phyloP scores from a whole-genome alignment of 177 flowering plant species.

The Telopea speciosissima region DNA sequence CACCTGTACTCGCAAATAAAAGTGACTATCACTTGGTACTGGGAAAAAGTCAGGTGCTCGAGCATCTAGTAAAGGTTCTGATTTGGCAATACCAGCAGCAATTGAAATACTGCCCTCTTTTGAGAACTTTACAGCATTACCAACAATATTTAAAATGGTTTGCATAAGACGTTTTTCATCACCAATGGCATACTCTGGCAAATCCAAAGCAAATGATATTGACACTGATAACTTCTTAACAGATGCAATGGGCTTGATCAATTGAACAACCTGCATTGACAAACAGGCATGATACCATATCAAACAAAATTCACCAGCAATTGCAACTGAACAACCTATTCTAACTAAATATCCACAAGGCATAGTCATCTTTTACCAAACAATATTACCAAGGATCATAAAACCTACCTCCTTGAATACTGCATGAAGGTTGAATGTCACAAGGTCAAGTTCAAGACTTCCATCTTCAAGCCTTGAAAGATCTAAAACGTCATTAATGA shows the following conservation, averaged over 20 bases:
- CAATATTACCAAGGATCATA: background rate
- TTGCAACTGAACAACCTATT: background rate
- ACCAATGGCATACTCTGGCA: constrained; percentile 79
- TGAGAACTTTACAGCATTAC: constrained; percentile 89
- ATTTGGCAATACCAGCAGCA: constrained; percentile 53
- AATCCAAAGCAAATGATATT: constrained; percentile 54
- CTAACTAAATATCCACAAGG: background rate
- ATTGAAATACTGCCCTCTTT: constrained; percentile 79
- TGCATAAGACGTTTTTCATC: constrained; percentile 95
- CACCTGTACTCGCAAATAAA: constrained; percentile 89
- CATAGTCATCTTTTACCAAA: background rate
- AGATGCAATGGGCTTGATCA: constrained; percentile 86
- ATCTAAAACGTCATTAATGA: constrained; percentile 93
- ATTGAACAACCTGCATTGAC: constrained; percentile 56
- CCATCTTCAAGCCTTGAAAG: constrained; percentile 98
- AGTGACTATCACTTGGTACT: constrained; percentile 60
- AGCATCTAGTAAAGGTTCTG: constrained; percentile 62
- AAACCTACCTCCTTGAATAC: constrained; percentile 61
- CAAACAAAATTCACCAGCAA: background rate
- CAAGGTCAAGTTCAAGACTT: constrained; percentile 74
- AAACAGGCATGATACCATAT: background rate
- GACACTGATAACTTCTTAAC: constrained; percentile 61
- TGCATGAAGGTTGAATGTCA: constrained; percentile 60
- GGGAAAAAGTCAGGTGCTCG: constrained; percentile 60
- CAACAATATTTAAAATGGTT: constrained; percentile 66